These are phyloP conservation scores for Platismatia glauca DNA, from an alignment of 495 filamentous ascomycete species.

Conservation along the genomic window DNA sequence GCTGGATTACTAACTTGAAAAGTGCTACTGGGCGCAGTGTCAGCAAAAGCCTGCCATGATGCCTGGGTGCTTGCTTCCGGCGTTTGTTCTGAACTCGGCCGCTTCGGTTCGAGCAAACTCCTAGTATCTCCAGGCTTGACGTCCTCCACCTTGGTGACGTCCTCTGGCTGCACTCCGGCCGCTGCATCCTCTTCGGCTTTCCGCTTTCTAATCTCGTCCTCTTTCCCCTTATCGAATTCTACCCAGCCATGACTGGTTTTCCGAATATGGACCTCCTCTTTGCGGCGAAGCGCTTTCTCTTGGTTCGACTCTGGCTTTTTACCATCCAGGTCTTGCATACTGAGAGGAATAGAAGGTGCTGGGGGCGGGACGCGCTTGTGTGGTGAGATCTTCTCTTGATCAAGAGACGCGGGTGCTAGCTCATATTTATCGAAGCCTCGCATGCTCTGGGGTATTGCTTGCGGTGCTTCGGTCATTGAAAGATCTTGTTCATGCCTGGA, in stretches of 20 bases:
- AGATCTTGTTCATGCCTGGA: neutral
- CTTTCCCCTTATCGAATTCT: conserved; percentile 6
- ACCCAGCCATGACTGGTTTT: conserved; percentile 9
- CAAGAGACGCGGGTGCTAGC: neutral
- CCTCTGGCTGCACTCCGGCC: neutral
- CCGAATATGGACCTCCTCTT: conserved; percentile 6
- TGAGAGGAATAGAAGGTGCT: neutral
- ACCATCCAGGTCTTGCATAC: neutral
- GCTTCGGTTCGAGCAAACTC: neutral
- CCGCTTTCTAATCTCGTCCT: neutral
- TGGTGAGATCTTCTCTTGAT: neutral
- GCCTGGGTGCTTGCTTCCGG: conserved; percentile 7
- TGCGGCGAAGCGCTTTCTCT: conserved; percentile 5
- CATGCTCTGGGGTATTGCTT: neutral
- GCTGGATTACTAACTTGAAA: conserved; percentile 12
- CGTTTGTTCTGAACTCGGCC: neutral
- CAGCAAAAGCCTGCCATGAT: conserved; percentile 15
- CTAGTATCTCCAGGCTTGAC: neutral
- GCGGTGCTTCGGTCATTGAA: neutral
- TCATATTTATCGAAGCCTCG: neutral
- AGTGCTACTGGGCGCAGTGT: neutral
- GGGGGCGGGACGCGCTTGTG: conserved; percentile 9
- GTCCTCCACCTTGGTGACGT: neutral
- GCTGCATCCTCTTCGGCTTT: conserved; percentile 1
- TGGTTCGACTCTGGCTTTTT: conserved; percentile 3